Percentiles rank a stretch among this genome's conserved stretches.
These are phyloP conservation scores for Mucor sp. DNA, from an alignment of 371 early-diverging fungal genomes.

Conservation along the genomic window DNA sequence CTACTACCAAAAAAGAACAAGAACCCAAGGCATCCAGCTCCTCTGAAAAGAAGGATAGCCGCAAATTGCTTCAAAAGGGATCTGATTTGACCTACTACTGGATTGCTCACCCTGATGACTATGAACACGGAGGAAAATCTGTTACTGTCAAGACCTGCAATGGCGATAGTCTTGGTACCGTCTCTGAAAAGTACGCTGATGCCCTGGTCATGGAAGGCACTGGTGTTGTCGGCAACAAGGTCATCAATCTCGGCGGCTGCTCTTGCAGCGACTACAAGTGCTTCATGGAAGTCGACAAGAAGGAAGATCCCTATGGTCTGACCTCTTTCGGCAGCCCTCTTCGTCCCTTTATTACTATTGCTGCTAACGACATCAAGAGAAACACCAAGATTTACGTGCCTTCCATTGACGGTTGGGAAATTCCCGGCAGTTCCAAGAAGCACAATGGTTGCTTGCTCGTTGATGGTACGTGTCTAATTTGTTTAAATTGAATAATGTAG, in stretches of 20 bases:
- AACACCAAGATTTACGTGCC: slow-evolving; percentile 56
- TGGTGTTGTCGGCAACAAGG: slow-evolving; percentile 42
- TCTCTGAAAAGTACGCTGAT: slow-evolving; percentile 47
- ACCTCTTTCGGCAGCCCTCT: slow-evolving; percentile 49
- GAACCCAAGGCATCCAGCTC: not conserved
- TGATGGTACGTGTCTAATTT: slow-evolving; percentile 31
- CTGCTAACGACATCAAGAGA: slow-evolving; percentile 47
- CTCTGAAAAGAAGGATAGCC: slow-evolving; percentile 12
- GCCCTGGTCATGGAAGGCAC: slow-evolving; percentile 56
- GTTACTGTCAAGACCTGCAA: slow-evolving; percentile 46
- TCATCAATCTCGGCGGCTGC: slow-evolving; percentile 54
- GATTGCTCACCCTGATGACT: slow-evolving; percentile 47
- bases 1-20: not conserved
- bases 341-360: slow-evolving; percentile 49
- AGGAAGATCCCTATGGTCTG: slow-evolving; percentile 48
- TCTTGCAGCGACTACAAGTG: slow-evolving; percentile 49
- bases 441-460: slow-evolving; percentile 57
- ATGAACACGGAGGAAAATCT: slow-evolving; percentile 28
- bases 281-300: slow-evolving; percentile 44
- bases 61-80: slow-evolving; percentile 40
- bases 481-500: not conserved
- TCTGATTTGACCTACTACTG: slow-evolving; percentile 55
- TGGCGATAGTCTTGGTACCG: slow-evolving; percentile 44
- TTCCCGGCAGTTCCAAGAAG: slow-evolving; percentile 44
- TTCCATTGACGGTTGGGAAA: slow-evolving; percentile 41